These are phyloP conservation scores for Naegleria lovaniensis DNA, from an alignment of 208 protist species.

Conservation along the genomic window DNA sequence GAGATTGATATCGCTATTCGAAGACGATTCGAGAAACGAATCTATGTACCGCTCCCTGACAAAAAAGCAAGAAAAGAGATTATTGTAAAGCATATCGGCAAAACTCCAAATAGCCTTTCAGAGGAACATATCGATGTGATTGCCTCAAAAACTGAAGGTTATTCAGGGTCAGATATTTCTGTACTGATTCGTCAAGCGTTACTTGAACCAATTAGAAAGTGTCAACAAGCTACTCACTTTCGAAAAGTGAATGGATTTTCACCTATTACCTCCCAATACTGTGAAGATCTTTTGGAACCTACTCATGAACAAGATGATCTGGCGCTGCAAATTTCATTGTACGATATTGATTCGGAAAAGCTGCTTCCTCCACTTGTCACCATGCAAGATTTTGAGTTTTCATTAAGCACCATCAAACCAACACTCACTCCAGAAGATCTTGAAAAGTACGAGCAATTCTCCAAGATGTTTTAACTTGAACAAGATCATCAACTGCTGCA, in stretches of 20 bases:
- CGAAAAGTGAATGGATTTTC: conserved; percentile 73
- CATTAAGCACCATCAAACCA: conserved; percentile 67
- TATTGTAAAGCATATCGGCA: conserved; percentile 36
- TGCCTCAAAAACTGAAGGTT: conserved; percentile 41
- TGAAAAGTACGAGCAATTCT: conserved; percentile 82
- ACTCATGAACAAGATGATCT: conserved; percentile 82
- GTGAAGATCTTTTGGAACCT: conserved; percentile 71
- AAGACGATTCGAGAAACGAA: conserved; percentile 72
- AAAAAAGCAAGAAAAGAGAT: conserved; percentile 47
- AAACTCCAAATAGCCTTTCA: background rate
- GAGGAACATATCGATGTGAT: background rate
- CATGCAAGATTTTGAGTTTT: conserved; percentile 81
- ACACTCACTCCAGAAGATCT: conserved; percentile 81
- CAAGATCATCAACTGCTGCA: too few relatives aligned
- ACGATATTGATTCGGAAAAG: conserved; percentile 74
- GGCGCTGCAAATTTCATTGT: conserved; percentile 47
- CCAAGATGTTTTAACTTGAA: conserved; percentile 87
- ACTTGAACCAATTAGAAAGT: conserved; percentile 89
- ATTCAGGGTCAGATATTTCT: conserved; percentile 91
- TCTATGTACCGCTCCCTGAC: conserved; percentile 79
- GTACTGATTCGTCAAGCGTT: conserved; percentile 89
- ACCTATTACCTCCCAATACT: conserved; percentile 58
- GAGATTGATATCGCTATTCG: conserved; percentile 59
- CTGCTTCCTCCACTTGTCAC: conserved; percentile 75
- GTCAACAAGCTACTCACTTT: conserved; percentile 94